Evolutionary conservation across 2,329 filamentous ascomycete species (phyloP).

Genomic region (Ophiostoma triangulosporum): DNA sequence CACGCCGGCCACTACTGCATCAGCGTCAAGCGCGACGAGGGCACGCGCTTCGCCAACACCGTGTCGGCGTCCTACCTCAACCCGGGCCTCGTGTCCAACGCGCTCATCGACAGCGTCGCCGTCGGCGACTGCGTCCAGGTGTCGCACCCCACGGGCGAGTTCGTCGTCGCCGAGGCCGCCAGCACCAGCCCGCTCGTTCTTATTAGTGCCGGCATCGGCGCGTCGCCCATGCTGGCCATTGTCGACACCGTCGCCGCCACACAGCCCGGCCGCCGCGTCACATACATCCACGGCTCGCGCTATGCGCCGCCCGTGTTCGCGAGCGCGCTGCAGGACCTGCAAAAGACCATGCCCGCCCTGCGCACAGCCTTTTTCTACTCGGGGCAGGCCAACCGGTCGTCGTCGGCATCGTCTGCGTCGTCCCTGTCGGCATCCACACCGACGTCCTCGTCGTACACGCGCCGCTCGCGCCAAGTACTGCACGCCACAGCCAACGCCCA

Average conservation of each 20-base stretch:
- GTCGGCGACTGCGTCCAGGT: slow-evolving; percentile 51
- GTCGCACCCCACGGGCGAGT: slow-evolving; percentile 52
- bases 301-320: slow-evolving; percentile 38
- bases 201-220: slow-evolving; percentile 47
- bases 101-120: slow-evolving; percentile 48
- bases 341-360: slow-evolving; percentile 22
- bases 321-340: slow-evolving; percentile 33
- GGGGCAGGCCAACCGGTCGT: slow-evolving; percentile 12
- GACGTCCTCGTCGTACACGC: not conserved
- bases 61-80: slow-evolving; percentile 34
- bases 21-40: slow-evolving; percentile 54
- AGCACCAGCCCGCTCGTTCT: slow-evolving; percentile 40
- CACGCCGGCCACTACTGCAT: slow-evolving; percentile 47
- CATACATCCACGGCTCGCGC: slow-evolving; percentile 46
- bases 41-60: slow-evolving; percentile 29
- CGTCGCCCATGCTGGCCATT: slow-evolving; percentile 47
- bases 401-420: not conserved
- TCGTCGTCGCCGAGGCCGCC: slow-evolving; percentile 26
- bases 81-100: slow-evolving; percentile 55
- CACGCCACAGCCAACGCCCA: slow-evolving; percentile 3
- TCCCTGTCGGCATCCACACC: slow-evolving; percentile 2
- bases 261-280: slow-evolving; percentile 34
- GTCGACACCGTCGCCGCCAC: slow-evolving; percentile 38
- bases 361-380: slow-evolving; percentile 37
- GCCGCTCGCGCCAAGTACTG: slow-evolving; percentile 2